phyloP scores from a whole-genome alignment of 2,329 filamentous ascomycete genomes.

The Curvularia hawaiiensis region DNA sequence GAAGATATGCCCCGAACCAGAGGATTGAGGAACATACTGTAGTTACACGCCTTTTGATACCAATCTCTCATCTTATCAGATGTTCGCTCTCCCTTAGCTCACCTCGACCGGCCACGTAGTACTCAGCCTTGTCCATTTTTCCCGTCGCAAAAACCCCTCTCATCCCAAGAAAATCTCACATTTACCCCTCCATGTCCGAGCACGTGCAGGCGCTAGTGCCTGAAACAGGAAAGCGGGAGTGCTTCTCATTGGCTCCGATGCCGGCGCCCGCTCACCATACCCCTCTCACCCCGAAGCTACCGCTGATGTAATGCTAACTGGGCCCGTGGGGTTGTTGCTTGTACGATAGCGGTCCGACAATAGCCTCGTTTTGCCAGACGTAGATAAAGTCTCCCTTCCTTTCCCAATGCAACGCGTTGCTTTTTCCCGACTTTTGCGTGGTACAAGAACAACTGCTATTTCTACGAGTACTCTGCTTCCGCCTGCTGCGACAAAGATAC shows the following conservation, averaged over 20 bases:
- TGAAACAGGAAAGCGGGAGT: constrained; percentile 2
- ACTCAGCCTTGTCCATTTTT: background rate
- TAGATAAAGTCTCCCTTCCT: constrained; percentile 16
- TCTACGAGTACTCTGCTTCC: background rate
- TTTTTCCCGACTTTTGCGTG: background rate
- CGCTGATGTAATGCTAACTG: background rate
- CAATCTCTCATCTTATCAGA: background rate
- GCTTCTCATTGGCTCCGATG: background rate
- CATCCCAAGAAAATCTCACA: constrained; percentile 8
- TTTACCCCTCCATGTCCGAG: constrained; percentile 17
- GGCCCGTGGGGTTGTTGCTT: background rate
- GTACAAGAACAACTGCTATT: background rate
- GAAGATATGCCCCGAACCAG: background rate
- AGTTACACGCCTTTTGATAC: background rate
- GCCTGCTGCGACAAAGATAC: background rate
- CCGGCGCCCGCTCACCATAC: background rate
- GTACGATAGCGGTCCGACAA: constrained; percentile 26
- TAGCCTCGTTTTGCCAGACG: constrained; percentile 33
- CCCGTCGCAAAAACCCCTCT: constrained; percentile 9
- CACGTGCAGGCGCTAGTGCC: background rate
- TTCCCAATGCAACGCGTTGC: background rate
- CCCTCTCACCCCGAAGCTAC: background rate
- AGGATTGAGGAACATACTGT: background rate
- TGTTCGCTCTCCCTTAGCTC: too few species aligned
- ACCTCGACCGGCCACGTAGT: background rate